phyloP scores from a whole-genome alignment of 768 basidiomycete genomes.

The Artomyces pyxidatus region DNA sequence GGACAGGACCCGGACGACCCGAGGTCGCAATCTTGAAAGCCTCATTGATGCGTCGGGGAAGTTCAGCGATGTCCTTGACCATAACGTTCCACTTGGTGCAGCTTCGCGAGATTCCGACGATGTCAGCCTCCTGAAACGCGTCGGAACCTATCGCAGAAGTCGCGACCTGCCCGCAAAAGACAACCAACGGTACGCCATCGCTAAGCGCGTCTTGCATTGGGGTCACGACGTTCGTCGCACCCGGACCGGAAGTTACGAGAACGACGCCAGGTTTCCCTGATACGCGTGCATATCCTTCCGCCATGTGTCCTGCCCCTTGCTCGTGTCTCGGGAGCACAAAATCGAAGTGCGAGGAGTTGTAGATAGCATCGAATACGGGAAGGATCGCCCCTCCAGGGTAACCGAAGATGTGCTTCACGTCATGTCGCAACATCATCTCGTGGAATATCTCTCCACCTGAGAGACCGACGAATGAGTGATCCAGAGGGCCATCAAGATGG shows the following conservation, averaged over 20 bases:
- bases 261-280: slow-evolving; percentile 96
- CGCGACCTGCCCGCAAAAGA: slow-evolving; percentile 97
- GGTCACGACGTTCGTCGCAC: slow-evolving; percentile 96
- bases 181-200: slow-evolving; percentile 90
- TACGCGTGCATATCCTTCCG: slow-evolving; percentile 96
- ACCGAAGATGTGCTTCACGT: slow-evolving; percentile 93
- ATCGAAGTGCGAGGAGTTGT: slow-evolving; percentile 90
- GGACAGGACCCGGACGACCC: slow-evolving; percentile 93
- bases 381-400: slow-evolving; percentile 98
- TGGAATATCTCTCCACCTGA: slow-evolving; percentile 98
- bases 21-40: slow-evolving; percentile 99
- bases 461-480: slow-evolving; percentile 86
- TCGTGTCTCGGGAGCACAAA: slow-evolving; percentile 96
- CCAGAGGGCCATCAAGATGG: slow-evolving; percentile 44
- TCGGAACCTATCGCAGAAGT: slow-evolving; percentile 99
- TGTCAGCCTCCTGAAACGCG: slow-evolving; percentile 97
- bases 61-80: slow-evolving; percentile 94
- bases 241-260: slow-evolving; percentile 95
- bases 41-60: slow-evolving; percentile 94
- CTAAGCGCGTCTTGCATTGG: slow-evolving; percentile 97
- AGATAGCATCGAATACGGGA: slow-evolving; percentile 99
- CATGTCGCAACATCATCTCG: slow-evolving; percentile 98
- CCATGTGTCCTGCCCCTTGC: slow-evolving; percentile 99
- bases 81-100: slow-evolving; percentile 99
- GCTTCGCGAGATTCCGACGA: slow-evolving; percentile 90